Conservation (phyloP, 83 land plant species). For the Diphasiastrum complanatum region DNA sequence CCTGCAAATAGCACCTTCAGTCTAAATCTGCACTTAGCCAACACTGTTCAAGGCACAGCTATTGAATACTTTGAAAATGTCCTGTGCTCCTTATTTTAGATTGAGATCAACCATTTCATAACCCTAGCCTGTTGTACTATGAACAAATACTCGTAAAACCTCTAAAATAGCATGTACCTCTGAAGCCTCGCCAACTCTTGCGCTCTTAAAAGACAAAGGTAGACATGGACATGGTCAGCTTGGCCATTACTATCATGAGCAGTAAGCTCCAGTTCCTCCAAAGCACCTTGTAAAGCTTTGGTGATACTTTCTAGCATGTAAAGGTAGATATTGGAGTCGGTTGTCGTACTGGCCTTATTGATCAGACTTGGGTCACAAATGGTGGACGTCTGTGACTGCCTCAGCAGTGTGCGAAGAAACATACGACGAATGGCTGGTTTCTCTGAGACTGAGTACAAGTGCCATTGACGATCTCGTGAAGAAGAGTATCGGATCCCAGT, state of each 20-base stretch:
- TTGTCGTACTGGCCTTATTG: too few relatives aligned
- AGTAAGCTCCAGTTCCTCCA: slow-evolving; percentile 88
- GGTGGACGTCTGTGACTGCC: slow-evolving; percentile 58
- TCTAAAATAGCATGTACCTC: too few relatives aligned
- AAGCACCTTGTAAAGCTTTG: slow-evolving; percentile 65
- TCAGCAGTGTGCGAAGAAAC: slow-evolving; percentile 82
- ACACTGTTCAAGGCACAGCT: too few relatives aligned
- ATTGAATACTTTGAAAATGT: too few relatives aligned
- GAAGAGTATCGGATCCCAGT: slow-evolving; percentile 63
- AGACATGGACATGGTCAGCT: slow-evolving; percentile 91
- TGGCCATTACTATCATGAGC: slow-evolving; percentile 51
- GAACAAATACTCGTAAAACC: too few relatives aligned
- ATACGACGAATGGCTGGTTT: slow-evolving; percentile 61
- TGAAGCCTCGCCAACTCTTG: slow-evolving; percentile 58
- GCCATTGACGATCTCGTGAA: slow-evolving; percentile 95
- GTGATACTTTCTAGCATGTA: slow-evolving; percentile 51
- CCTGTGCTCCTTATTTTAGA: too few relatives aligned
- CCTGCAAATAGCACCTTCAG: neutral
- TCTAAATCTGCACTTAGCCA: too few relatives aligned
- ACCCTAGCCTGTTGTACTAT: too few relatives aligned
- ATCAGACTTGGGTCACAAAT: slow-evolving; percentile 5
- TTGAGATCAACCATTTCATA: too few relatives aligned
- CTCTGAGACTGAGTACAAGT: slow-evolving; percentile 70
- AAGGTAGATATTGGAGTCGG: too few relatives aligned
- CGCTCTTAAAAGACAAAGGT: slow-evolving; percentile 66